Conservation (phyloP, 2,329 filamentous ascomycete species). For the Fusarium austroafricanum region DNA sequence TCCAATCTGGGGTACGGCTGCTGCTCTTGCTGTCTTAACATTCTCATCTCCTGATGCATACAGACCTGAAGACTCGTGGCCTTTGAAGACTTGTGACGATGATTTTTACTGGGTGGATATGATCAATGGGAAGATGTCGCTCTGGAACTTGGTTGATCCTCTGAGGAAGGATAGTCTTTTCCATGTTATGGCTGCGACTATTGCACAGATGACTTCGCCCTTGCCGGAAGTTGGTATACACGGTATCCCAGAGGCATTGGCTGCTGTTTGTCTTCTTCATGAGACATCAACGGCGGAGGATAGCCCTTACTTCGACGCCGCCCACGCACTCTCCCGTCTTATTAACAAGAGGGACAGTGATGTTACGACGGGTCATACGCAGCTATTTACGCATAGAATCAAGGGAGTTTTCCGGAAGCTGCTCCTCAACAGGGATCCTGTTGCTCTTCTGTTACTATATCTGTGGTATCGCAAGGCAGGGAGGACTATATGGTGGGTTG, state of each 20-base stretch:
- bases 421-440: conserved; percentile 50
- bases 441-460: conserved; percentile 55
- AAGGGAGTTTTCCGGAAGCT: conserved; percentile 49
- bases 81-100: conserved; percentile 40
- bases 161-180: conserved; percentile 53
- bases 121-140: conserved; percentile 51
- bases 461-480: conserved; percentile 57
- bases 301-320: conserved; percentile 55
- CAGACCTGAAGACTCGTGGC: conserved; percentile 50
- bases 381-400: conserved; percentile 52
- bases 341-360: conserved; percentile 45
- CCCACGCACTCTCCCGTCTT: conserved; percentile 52
- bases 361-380: conserved; percentile 47
- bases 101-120: conserved; percentile 53
- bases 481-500: conserved; percentile 58
- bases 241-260: conserved; percentile 43
- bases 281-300: conserved; percentile 49
- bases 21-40: conserved; percentile 54
- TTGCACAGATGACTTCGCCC: conserved; percentile 52
- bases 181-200: conserved; percentile 49
- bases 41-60: conserved; percentile 55
- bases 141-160: conserved; percentile 52
- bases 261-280: conserved; percentile 41
- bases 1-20: conserved; percentile 60
- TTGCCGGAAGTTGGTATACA: conserved; percentile 46